phyloP scores from a whole-genome alignment of 345 rosid species.

The Hirschfeldia incana region DNA sequence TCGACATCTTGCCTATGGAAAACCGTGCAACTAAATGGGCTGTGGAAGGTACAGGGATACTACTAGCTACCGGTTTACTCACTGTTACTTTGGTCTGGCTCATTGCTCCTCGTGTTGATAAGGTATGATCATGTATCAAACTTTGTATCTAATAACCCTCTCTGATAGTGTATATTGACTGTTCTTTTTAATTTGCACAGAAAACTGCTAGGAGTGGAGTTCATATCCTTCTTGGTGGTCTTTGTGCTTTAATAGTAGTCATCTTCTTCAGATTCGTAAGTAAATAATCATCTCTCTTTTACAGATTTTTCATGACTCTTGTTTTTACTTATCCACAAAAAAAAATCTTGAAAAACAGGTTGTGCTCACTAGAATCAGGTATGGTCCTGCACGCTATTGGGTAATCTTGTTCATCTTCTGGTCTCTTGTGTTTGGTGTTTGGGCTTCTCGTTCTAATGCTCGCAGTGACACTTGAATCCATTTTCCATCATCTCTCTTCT shows the following conservation, averaged over 20 bases:
- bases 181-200: constrained; percentile 41
- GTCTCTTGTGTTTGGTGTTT: constrained; percentile 94
- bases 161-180: neutral
- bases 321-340: neutral
- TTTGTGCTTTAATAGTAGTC: constrained; percentile 82
- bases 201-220: constrained; percentile 91
- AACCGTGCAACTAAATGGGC: constrained; percentile 90
- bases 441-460: constrained; percentile 68
- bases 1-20: constrained; percentile 53
- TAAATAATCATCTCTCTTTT: neutral
- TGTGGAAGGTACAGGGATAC: constrained; percentile 90
- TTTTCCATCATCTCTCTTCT: constrained; percentile 15
- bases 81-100: constrained; percentile 94
- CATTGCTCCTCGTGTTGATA: constrained; percentile 95
- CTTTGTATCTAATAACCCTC: neutral
- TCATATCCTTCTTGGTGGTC: constrained; percentile 85
- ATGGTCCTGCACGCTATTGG: constrained; percentile 98
- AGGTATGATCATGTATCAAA: constrained; percentile 48
- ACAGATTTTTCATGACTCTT: neutral
- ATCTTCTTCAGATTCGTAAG: constrained; percentile 95
- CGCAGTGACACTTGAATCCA: constrained; percentile 12
- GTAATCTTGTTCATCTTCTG: constrained; percentile 92
- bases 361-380: constrained; percentile 88
- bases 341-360: constrained; percentile 50
- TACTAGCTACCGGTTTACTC: constrained; percentile 87